phyloP scores from a whole-genome alignment of 768 basidiomycete species.

The Naganishia friedmannii region DNA sequence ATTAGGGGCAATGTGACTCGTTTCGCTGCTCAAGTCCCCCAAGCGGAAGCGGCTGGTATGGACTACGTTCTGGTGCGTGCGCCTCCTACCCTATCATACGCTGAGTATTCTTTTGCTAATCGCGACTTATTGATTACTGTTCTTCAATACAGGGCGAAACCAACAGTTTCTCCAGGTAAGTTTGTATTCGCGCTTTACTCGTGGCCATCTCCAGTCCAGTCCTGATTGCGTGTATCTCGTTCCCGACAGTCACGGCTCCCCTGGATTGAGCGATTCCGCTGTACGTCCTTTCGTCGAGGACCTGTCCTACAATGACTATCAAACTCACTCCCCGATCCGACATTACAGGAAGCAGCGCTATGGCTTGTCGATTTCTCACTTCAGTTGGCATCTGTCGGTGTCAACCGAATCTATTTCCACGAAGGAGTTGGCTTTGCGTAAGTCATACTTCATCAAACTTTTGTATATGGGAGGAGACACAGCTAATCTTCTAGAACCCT shows the following conservation, averaged over 20 bases:
- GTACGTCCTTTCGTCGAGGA: background rate
- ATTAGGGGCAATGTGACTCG: constrained; percentile 19
- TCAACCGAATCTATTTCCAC: constrained; percentile 35
- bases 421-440: constrained; percentile 31
- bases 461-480: too few species aligned
- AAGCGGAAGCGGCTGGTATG: too few species aligned
- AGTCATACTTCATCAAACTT: background rate
- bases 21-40: too few species aligned
- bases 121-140: too few species aligned
- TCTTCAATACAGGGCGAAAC: too few species aligned
- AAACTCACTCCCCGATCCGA: background rate
- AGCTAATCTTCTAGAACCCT: too few species aligned
- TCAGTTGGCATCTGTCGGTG: constrained; percentile 32
- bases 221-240: background rate
- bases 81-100: too few species aligned
- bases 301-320: background rate
- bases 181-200: too few species aligned
- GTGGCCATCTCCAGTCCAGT: too few species aligned
- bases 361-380: constrained; percentile 36
- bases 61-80: constrained; percentile 13
- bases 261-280: background rate
- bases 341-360: constrained; percentile 30
- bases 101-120: too few species aligned
- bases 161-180: too few species aligned
- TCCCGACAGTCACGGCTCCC: background rate